Evolutionary conservation across 2,329 filamentous ascomycete species (phyloP), one percentile per base, ranked within the genome.

Genomic region (Xylaria digitata): DNA sequence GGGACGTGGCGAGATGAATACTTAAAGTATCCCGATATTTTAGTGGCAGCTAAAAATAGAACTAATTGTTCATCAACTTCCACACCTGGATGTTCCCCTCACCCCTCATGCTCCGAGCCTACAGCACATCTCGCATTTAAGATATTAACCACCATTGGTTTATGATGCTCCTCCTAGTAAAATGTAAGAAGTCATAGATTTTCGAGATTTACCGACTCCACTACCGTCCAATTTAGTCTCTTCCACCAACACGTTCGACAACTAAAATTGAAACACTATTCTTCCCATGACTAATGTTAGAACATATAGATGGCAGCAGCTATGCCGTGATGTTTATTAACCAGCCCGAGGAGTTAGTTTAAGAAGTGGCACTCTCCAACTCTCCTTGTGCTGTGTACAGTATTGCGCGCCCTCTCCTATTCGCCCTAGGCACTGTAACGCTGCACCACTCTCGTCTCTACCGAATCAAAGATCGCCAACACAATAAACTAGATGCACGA

Each of bases 401-500:
- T 37, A 37, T 8, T 52, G 56, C 50, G 46, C 40, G 17, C 40
- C 43, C 48, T 57, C 30, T 50, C 49, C 54, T 26, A 61, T 64
- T 64, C 42, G 59, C 48, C 23, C 37, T 37, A 21, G 55, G 54
- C 50, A 46, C 34, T 56, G 58, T 49, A 50, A 60, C 61, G 37
- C 62, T 67, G 58, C 61, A 64, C 60, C 34, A 46, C 26, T 37
- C 40, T 55, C 19, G 30, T 26, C 17, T 54, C 58, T 34, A 21
- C 56, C 68, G 61, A 70, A 70, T 70, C 65, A 68, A 40, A 37
- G 19, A 32, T 37, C 49, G 68, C 68, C 68, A 70, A 30, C 68
- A 48, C 68, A 70, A 63, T 61, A 57, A 42, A 52, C 9, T 50
- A 37, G 59, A 59, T 55, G 74, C 72, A 65, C 70, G 67, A 70